phyloP scores from a whole-genome alignment of 2,329 filamentous ascomycete genomes.

The Xylariaceae sp. region DNA sequence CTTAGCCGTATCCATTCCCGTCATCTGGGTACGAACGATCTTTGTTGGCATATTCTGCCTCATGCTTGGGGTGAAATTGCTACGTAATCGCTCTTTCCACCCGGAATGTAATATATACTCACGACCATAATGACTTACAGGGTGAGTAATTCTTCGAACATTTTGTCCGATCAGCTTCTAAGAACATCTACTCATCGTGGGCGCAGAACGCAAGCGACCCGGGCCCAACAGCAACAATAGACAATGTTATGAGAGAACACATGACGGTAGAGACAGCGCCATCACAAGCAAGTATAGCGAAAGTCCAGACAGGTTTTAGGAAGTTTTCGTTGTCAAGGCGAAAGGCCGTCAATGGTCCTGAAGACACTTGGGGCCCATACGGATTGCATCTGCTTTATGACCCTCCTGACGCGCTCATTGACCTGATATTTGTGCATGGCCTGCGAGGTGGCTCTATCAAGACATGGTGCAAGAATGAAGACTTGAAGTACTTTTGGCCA shows the following conservation, averaged over 20 bases:
- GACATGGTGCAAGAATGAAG: slow-evolving; percentile 21
- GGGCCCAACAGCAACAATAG: too few relatives aligned
- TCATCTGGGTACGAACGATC: too few relatives aligned
- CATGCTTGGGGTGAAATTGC: too few relatives aligned
- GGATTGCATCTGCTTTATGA: slow-evolving; percentile 23
- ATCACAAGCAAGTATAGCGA: background rate
- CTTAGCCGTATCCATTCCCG: too few relatives aligned
- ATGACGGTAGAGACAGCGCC: background rate
- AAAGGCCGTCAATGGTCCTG: background rate
- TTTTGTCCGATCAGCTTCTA: too few relatives aligned
- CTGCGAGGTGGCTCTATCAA: slow-evolving; percentile 24
- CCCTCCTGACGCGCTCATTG: slow-evolving; percentile 15
- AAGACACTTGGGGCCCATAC: slow-evolving; percentile 7
- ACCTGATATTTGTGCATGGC: slow-evolving; percentile 28
- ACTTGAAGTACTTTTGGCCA: slow-evolving; percentile 25
- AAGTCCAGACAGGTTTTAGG: background rate
- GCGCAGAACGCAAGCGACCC: too few relatives aligned
- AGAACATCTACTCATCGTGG: too few relatives aligned
- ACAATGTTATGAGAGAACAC: background rate
- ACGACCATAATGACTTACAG: too few relatives aligned
- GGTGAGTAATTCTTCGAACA: too few relatives aligned
- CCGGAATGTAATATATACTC: too few relatives aligned
- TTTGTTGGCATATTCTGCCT: too few relatives aligned
- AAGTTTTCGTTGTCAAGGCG: background rate
- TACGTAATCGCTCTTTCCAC: too few relatives aligned